Evolutionary conservation across 805 yeast species (phyloP).

Genomic region (Starmera dryadoides): DNA sequence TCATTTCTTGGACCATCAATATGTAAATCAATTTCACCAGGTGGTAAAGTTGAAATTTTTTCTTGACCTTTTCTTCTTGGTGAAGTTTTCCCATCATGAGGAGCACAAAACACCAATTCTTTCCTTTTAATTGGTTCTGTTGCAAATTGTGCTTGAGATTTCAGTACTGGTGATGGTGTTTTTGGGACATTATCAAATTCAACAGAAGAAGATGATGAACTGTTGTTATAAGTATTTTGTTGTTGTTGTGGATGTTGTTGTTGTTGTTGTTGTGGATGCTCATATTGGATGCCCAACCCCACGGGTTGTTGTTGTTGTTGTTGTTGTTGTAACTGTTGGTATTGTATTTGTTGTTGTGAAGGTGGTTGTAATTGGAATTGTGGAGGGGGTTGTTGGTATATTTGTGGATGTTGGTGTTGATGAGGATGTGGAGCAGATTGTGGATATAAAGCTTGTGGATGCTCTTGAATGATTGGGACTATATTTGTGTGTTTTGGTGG

Average conservation of each 20-base stretch:
- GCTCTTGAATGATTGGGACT: constrained; percentile 1
- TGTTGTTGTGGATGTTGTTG: background rate
- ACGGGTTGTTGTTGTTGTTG: background rate
- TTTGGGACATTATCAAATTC: constrained; percentile 22
- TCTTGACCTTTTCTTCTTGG: constrained; percentile 18
- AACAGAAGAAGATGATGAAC: background rate
- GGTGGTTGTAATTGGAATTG: constrained; percentile 1
- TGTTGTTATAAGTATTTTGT: background rate
- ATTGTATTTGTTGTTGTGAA: background rate
- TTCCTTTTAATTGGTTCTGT: constrained; percentile 6
- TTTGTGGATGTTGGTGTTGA: constrained; percentile 1
- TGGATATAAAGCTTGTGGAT: background rate
- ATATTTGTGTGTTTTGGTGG: background rate
- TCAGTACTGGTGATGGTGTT: constrained; percentile 38
- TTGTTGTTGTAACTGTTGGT: background rate
- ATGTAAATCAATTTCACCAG: constrained; percentile 81
- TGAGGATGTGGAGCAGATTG: background rate
- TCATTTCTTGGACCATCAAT: constrained; percentile 74
- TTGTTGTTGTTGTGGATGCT: background rate
- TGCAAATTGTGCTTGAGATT: constrained; percentile 24
- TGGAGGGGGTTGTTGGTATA: constrained; percentile 1
- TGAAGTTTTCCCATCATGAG: constrained; percentile 5
- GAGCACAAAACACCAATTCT: constrained; percentile 20
- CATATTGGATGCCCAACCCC: background rate
- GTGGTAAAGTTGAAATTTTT: constrained; percentile 61